A percentile compares a stretch with the other conserved stretches of the same genome.
Conservation (phyloP, 108 stramenopile species). For the Cyclotella distinguenda region DNA sequence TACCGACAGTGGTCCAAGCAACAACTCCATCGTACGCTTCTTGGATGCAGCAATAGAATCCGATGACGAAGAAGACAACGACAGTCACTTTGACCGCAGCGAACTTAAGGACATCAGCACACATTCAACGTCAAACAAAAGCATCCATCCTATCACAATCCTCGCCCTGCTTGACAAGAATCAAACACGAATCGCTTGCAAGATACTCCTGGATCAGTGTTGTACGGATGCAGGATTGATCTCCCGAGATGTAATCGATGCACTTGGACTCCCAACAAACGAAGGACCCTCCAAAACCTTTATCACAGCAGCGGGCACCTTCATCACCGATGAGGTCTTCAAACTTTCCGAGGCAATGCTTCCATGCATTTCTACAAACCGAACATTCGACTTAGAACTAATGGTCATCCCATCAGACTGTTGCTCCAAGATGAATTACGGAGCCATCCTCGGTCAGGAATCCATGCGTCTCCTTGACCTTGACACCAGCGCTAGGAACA, state of each 20-base stretch:
- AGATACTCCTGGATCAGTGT: background rate
- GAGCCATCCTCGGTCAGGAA: constrained; percentile 6
- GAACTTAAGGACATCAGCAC: background rate
- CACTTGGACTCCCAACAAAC: background rate
- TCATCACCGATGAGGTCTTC: background rate
- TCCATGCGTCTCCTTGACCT: background rate
- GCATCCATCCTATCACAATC: background rate
- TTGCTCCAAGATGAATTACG: background rate
- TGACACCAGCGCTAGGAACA: background rate
- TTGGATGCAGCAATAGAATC: background rate
- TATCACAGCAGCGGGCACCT: background rate
- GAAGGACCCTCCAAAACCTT: background rate
- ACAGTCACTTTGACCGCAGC: background rate
- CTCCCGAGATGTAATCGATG: background rate
- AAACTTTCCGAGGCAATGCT: background rate
- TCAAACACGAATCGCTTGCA: background rate
- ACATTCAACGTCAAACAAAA: background rate
- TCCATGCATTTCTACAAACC: background rate
- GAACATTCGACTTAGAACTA: background rate
- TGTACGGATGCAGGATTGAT: background rate
- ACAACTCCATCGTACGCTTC: background rate
- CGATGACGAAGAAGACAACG: background rate
- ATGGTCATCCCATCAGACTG: background rate
- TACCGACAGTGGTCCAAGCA: background rate
- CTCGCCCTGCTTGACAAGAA: background rate